Conservation (phyloP, 1,284 basidiomycete genomes). For the Hortiboletus rubellus region DNA sequence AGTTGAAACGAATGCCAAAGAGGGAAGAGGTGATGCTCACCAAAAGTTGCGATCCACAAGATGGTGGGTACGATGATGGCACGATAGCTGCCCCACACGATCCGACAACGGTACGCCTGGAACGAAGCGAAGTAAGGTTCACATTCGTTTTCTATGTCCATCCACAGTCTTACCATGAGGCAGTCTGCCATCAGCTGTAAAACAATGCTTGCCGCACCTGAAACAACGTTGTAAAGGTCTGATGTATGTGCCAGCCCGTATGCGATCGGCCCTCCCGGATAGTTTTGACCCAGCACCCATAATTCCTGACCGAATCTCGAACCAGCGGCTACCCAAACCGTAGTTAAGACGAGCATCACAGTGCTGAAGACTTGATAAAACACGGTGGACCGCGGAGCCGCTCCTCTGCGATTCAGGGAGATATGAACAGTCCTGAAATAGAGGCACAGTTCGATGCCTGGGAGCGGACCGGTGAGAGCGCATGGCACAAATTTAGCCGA, state of each 20-base stretch:
- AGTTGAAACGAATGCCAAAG: not conserved
- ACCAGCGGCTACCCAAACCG: not conserved
- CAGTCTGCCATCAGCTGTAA: conserved; percentile 7
- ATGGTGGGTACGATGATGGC: conserved; percentile 5
- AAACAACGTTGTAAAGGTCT: not conserved
- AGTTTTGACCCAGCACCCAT: not conserved
- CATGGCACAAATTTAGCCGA: too few relatives aligned
- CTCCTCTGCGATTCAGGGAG: not conserved
- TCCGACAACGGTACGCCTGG: not conserved
- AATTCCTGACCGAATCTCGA: not conserved
- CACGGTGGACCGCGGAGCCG: not conserved
- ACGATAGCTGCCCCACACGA: not conserved
- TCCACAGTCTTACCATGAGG: conserved; percentile 7
- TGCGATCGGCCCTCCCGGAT: not conserved
- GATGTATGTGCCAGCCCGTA: not conserved
- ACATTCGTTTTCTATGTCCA: not conserved
- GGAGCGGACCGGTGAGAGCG: not conserved
- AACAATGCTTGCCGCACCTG: not conserved
- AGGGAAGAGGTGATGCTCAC: not conserved
- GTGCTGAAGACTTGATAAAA: conserved; percentile 13
- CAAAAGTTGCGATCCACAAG: conserved; percentile 8
- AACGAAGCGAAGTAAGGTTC: not conserved
- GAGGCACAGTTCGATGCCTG: conserved; percentile 9
- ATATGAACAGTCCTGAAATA: conserved; percentile 12
- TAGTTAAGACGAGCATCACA: not conserved